Percentiles rank a stretch among this genome's conserved stretches.
phyloP scores from a whole-genome alignment of 1,139 yeast genomes.

The Lodderomyces metapsilosis region DNA sequence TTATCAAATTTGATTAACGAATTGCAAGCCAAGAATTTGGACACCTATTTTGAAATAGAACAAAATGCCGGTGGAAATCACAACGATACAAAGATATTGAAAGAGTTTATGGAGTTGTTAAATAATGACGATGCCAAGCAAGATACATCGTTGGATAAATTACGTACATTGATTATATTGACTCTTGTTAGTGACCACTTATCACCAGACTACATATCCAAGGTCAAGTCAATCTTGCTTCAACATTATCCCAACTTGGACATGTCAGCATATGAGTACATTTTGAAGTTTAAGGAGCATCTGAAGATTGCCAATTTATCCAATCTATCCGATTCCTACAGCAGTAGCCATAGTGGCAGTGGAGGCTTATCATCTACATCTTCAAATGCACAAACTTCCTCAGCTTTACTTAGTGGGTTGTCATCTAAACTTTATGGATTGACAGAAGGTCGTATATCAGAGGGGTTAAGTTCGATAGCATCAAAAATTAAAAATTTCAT shows the following conservation, averaged over 20 bases:
- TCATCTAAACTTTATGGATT: conserved; percentile 77
- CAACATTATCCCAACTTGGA: conserved; percentile 59
- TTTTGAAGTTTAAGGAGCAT: conserved; percentile 77
- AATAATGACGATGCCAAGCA: conserved; percentile 44
- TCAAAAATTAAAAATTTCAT: conserved; percentile 83
- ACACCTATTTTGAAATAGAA: conserved; percentile 90
- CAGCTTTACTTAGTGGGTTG: conserved; percentile 74
- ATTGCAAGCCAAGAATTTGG: conserved; percentile 80
- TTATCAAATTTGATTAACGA: conserved; percentile 81
- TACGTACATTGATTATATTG: conserved; percentile 82
- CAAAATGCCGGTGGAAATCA: conserved; percentile 48
- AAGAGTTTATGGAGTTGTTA: conserved; percentile 58
- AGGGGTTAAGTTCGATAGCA: conserved; percentile 82
- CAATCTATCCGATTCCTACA: conserved; percentile 14
- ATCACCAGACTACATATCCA: conserved; percentile 58
- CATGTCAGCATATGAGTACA: conserved; percentile 63
- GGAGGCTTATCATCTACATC: conserved; percentile 12
- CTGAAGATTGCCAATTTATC: conserved; percentile 59
- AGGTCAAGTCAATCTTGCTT: conserved; percentile 63
- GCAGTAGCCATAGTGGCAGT: background rate
- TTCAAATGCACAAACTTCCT: conserved; percentile 25
- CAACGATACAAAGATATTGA: conserved; percentile 58
- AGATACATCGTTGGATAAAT: conserved; percentile 69
- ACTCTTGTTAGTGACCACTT: conserved; percentile 54
- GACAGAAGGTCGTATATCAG: conserved; percentile 77